A percentile compares a stretch with the other conserved stretches of the same genome.
Evolutionary conservation across 2,329 filamentous ascomycete species (phyloP).

Genomic region (Aspergillus fischeri): DNA sequence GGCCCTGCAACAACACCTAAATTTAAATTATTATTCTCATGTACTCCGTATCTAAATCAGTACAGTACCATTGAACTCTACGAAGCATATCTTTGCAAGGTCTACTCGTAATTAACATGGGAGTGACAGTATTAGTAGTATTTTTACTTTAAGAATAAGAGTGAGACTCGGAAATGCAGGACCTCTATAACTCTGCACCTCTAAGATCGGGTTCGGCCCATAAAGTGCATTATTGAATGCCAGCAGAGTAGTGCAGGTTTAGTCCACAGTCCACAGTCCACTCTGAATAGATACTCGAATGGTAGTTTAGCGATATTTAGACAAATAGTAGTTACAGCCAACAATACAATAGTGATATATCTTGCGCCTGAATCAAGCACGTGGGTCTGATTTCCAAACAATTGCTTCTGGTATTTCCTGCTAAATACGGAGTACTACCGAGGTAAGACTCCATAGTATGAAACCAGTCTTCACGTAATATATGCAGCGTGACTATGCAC

Average conservation of each 20-base stretch:
- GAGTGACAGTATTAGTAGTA: too few species aligned
- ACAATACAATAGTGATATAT: background rate
- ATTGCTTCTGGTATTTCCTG: background rate
- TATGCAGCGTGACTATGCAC: too few species aligned
- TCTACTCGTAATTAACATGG: too few species aligned
- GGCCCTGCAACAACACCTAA: background rate
- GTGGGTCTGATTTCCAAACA: background rate
- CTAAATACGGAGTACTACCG: background rate
- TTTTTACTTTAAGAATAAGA: background rate
- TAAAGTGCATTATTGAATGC: background rate
- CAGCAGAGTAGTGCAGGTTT: background rate
- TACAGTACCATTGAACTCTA: too few species aligned
- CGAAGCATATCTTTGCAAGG: too few species aligned
- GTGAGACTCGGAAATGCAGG: background rate
- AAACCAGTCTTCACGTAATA: background rate
- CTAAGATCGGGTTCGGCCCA: background rate
- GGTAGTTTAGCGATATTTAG: background rate
- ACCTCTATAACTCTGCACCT: too few species aligned
- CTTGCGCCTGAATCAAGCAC: background rate
- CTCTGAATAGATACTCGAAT: too few species aligned
- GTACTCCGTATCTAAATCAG: too few species aligned
- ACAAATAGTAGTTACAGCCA: background rate
- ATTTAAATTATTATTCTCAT: background rate
- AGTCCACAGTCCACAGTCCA: background rate
- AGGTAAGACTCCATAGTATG: background rate